Conservation (phyloP, 2,329 filamentous ascomycete genomes). For the Sporothrix mexicana region DNA sequence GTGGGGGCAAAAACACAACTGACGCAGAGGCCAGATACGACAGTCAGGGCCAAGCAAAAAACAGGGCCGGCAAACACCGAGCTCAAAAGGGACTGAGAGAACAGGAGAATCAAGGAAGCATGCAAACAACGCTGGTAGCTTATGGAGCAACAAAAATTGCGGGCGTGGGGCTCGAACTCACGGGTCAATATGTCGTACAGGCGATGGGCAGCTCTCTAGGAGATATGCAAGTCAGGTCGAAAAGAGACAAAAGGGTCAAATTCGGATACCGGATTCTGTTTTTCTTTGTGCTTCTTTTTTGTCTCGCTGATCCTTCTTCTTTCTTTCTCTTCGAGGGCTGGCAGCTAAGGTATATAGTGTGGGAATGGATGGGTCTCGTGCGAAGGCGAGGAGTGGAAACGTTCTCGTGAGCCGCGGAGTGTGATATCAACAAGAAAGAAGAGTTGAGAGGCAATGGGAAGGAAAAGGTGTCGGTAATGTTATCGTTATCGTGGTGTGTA, state of each 20-base stretch:
- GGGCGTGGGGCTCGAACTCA: neutral
- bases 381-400: too few species aligned
- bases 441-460: neutral
- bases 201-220: neutral
- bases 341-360: neutral
- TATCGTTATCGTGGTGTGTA: neutral
- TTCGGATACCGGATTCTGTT: neutral
- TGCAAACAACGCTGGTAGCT: neutral
- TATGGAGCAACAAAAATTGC: neutral
- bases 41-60: neutral
- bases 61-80: neutral
- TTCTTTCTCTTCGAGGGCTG: neutral
- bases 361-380: neutral
- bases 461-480: neutral
- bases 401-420: slow-evolving; percentile 1
- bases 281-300: neutral
- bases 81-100: neutral
- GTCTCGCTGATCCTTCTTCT: neutral
- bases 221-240: neutral
- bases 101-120: slow-evolving; percentile 13
- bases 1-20: neutral
- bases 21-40: neutral
- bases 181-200: neutral
- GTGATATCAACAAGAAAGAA: neutral
- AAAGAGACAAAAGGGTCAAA: neutral